A percentile compares a stretch with the other conserved stretches of the same genome.
These are phyloP conservation scores for Talaromyces albobiverticillius DNA, from an alignment of 2,329 filamentous ascomycete genomes.

Conservation along the genomic window DNA sequence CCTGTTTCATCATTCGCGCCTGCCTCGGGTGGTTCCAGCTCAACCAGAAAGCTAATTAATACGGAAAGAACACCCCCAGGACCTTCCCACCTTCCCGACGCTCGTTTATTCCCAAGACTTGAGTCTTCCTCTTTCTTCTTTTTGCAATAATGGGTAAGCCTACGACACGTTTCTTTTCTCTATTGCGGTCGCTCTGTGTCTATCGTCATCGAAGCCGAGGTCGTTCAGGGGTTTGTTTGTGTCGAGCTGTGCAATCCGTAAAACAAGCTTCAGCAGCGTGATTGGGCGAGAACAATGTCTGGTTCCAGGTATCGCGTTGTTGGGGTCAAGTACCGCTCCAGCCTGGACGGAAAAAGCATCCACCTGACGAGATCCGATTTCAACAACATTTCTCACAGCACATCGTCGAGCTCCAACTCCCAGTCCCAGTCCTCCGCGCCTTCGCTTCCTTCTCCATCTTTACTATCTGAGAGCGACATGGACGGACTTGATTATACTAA, in stretches of 20 bases:
- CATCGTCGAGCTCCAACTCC: neutral
- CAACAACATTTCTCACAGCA: neutral
- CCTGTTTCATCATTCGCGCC: neutral
- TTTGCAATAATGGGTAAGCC: slow-evolving; percentile 12
- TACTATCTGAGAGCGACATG: slow-evolving; percentile 15
- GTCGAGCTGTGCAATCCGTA: neutral
- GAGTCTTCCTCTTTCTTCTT: slow-evolving; percentile 3
- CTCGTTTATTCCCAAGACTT: slow-evolving; percentile 11
- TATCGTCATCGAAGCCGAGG: neutral
- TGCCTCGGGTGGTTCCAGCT: neutral
- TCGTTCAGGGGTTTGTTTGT: neutral
- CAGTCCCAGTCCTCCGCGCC: neutral
- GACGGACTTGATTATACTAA: slow-evolving; percentile 24
- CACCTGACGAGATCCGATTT: slow-evolving; percentile 4
- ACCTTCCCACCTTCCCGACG: slow-evolving; percentile 10
- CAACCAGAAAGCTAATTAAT: neutral
- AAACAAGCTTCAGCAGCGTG: slow-evolving; percentile 8
- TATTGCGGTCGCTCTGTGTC: neutral
- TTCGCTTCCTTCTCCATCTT: slow-evolving; percentile 11
- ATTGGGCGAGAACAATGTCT: slow-evolving; percentile 11
- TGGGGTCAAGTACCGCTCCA: slow-evolving; percentile 13
- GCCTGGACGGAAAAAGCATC: slow-evolving; percentile 7
- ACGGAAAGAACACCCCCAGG: slow-evolving; percentile 4
- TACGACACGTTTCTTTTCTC: neutral
- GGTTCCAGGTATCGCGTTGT: slow-evolving; percentile 15